phyloP scores from a whole-genome alignment of 257 asterid species.

The Cynanchum wilfordii region DNA sequence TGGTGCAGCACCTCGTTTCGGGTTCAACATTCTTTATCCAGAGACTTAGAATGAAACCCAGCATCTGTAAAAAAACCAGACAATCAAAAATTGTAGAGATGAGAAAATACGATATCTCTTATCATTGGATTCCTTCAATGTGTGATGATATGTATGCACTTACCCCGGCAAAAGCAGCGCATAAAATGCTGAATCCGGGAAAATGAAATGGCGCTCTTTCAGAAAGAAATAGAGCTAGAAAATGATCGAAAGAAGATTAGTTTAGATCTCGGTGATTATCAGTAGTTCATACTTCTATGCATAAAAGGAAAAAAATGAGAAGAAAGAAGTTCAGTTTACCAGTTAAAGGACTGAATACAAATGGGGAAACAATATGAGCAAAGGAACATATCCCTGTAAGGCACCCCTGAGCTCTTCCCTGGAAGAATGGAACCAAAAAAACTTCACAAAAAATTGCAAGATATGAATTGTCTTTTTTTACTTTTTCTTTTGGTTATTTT shows the following conservation, averaged over 20 bases:
- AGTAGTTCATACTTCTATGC: background rate
- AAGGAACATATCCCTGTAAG: constrained; percentile 74
- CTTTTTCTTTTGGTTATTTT: too few relatives aligned
- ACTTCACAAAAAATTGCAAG: too few relatives aligned
- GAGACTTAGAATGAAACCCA: constrained; percentile 65
- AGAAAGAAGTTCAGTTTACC: constrained; percentile 28
- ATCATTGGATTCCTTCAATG: background rate
- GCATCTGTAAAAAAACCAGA: constrained; percentile 45
- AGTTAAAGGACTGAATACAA: constrained; percentile 79
- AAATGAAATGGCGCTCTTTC: constrained; percentile 73
- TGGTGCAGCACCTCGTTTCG: constrained; percentile 23
- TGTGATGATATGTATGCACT: constrained; percentile 18
- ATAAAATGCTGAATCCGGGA: constrained; percentile 88
- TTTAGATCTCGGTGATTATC: background rate
- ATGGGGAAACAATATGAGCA: constrained; percentile 65
- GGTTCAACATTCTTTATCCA: constrained; percentile 40
- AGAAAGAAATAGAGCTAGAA: constrained; percentile 65
- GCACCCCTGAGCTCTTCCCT: constrained; percentile 97
- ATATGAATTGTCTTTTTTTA: too few relatives aligned
- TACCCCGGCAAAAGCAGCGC: constrained; percentile 69
- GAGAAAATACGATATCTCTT: background rate
- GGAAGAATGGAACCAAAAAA: background rate
- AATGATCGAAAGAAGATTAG: background rate
- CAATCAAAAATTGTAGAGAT: background rate
- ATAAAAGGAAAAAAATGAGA: background rate